Evolutionary conservation across 768 basidiomycete species (phyloP).

Genomic region (Leccinum arenicola): DNA sequence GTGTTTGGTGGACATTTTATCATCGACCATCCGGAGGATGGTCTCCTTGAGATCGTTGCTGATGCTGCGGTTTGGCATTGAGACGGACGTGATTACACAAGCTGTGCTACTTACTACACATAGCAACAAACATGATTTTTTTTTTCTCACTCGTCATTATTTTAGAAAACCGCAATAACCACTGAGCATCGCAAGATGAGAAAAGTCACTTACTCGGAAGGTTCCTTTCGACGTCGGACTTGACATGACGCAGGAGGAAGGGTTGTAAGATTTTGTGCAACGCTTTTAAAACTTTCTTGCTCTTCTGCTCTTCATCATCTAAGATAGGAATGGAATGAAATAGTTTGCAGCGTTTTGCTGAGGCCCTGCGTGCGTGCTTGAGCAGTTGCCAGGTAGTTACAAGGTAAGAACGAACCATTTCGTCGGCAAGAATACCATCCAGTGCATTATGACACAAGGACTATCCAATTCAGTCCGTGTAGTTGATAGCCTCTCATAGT

Average conservation of each 20-base stretch:
- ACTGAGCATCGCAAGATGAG: background rate
- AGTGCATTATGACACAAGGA: slow-evolving; percentile 91
- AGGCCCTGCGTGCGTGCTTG: slow-evolving; percentile 62
- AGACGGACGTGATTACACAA: no score
- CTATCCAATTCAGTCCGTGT: slow-evolving; percentile 97
- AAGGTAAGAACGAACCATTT: slow-evolving; percentile 60
- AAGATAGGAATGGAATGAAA: slow-evolving; percentile 94
- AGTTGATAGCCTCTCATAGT: slow-evolving; percentile 92
- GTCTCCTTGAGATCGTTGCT: no score
- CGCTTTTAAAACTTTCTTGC: slow-evolving; percentile 93
- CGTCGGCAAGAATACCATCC: slow-evolving; percentile 96
- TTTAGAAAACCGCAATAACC: background rate
- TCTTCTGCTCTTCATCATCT: slow-evolving; percentile 82
- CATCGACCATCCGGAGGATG: no score
- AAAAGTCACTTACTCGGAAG: slow-evolving; percentile 60
- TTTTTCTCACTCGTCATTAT: no score
- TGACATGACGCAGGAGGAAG: slow-evolving; percentile 91
- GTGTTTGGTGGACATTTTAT: no score
- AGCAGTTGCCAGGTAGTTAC: background rate
- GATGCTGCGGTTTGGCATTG: no score
- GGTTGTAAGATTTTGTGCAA: slow-evolving; percentile 95
- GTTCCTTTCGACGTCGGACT: slow-evolving; percentile 95
- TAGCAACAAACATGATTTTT: no score
- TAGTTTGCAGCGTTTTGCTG: slow-evolving; percentile 97
- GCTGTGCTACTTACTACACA: no score